Evolutionary conservation across 371 early-diverging fungal species (phyloP).

Genomic region (Coemansia sp.): DNA sequence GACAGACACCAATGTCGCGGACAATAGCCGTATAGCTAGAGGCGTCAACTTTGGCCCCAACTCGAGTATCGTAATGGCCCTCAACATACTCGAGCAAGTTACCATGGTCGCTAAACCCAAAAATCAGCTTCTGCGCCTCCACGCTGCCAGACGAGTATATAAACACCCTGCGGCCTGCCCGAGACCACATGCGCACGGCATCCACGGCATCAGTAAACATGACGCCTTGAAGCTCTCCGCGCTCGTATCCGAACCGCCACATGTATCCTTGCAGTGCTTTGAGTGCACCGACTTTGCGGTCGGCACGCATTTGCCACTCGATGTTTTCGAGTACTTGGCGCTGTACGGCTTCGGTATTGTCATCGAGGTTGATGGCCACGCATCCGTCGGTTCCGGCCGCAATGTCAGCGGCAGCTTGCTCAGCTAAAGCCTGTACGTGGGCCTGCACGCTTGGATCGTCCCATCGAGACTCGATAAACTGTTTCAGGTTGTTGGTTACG

Average conservation of each 20-base stretch:
- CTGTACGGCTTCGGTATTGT: constrained; percentile 58
- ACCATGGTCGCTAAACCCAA: constrained; percentile 81
- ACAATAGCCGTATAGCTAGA: constrained; percentile 76
- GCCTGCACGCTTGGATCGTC: constrained; percentile 58
- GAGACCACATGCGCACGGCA: constrained; percentile 69
- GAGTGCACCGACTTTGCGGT: constrained; percentile 84
- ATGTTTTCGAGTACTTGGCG: constrained; percentile 68
- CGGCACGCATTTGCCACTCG: constrained; percentile 77
- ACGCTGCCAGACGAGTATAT: constrained; percentile 95
- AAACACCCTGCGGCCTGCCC: constrained; percentile 64
- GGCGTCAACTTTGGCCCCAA: constrained; percentile 74
- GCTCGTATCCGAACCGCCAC: constrained; percentile 85
- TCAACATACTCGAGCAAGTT: constrained; percentile 70
- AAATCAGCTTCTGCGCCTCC: constrained; percentile 87
- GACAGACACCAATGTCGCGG: constrained; percentile 59
- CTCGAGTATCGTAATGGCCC: constrained; percentile 87
- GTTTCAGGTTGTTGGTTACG: constrained; percentile 59
- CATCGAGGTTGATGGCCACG: constrained; percentile 20
- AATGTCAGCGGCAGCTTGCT: constrained; percentile 62
- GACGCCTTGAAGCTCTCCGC: constrained; percentile 73
- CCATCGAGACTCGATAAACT: constrained; percentile 74
- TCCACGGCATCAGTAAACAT: constrained; percentile 84
- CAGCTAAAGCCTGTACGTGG: constrained; percentile 65
- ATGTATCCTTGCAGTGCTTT: constrained; percentile 93
- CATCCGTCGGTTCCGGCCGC: constrained; percentile 7